Conservation (phyloP, 2,329 filamentous ascomycete species). For the Cercospora sesami region DNA sequence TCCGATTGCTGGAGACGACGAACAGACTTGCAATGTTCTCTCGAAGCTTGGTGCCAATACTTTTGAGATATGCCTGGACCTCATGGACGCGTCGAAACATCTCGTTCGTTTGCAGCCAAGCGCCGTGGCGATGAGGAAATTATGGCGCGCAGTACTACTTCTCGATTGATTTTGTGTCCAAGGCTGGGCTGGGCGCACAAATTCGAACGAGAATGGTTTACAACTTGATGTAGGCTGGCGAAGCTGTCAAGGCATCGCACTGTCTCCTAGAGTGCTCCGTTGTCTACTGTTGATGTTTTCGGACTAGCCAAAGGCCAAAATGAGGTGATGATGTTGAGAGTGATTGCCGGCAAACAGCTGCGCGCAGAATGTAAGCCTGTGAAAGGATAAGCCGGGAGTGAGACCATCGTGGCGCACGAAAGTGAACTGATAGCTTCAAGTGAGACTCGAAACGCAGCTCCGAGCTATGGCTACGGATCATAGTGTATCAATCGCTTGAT, state of each 20-base stretch:
- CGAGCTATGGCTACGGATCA: neutral
- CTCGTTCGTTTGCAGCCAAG: neutral
- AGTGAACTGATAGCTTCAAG: neutral
- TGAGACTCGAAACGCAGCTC: neutral
- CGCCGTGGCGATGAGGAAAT: too few relatives aligned
- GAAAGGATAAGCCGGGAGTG: neutral
- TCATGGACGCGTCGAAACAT: neutral
- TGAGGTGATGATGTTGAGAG: neutral
- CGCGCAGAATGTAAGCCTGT: too few relatives aligned
- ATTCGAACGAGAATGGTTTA: too few relatives aligned
- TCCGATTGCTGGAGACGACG: neutral
- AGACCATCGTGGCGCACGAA: neutral
- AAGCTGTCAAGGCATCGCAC: too few relatives aligned
- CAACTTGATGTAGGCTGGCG: too few relatives aligned
- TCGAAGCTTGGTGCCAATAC: neutral
- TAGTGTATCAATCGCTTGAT: conserved; percentile 1
- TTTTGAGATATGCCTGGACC: neutral
- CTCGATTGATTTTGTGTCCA: too few relatives aligned
- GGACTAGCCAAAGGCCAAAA: neutral
- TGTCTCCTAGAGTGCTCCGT: neutral
- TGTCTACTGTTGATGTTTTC: too few relatives aligned
- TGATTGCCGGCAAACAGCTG: neutral
- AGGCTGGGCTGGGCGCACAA: too few relatives aligned
- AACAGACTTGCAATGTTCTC: neutral
- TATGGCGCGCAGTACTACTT: too few relatives aligned